Conservation (phyloP, 306 rosid genomes). For the Cicer arietinum region DNA sequence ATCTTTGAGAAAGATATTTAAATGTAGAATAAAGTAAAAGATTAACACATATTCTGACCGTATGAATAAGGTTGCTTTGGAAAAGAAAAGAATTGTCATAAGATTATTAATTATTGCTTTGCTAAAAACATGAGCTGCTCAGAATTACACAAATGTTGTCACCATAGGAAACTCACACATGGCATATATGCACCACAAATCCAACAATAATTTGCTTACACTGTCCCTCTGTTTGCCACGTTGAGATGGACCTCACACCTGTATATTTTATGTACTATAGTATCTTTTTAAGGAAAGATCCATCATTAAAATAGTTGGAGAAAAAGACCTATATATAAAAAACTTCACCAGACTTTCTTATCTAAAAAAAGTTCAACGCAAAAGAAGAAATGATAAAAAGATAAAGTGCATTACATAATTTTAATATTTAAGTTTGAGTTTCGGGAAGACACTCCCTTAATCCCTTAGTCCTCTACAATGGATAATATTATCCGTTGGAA, state of each 20-base stretch:
- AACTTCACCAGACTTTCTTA: too few species aligned
- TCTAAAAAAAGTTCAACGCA: too few species aligned
- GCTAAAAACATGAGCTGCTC: background rate
- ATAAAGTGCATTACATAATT: too few species aligned
- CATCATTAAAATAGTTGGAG: background rate
- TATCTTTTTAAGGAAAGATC: background rate
- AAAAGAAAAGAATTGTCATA: conserved; percentile 29
- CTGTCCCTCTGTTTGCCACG: conserved; percentile 53
- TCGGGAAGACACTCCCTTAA: too few species aligned
- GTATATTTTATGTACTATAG: conserved; percentile 14
- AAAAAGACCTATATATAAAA: background rate
- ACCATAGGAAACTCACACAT: conserved; percentile 32
- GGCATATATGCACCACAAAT: conserved; percentile 48
- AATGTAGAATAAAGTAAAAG: background rate
- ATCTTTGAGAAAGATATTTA: conserved; percentile 26
- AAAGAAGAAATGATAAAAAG: background rate
- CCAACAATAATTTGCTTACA: conserved; percentile 53
- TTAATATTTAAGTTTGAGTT: background rate
- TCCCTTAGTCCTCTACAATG: too few species aligned
- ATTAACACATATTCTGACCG: background rate
- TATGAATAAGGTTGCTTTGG: conserved; percentile 35
- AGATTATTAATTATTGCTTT: background rate
- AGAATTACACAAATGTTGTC: conserved; percentile 20
- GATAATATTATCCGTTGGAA: too few species aligned
- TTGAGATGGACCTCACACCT: conserved; percentile 1